Base-by-base conservation (phyloP, 495 filamentous ascomycete species). In the Cercophora scortea region DNA sequence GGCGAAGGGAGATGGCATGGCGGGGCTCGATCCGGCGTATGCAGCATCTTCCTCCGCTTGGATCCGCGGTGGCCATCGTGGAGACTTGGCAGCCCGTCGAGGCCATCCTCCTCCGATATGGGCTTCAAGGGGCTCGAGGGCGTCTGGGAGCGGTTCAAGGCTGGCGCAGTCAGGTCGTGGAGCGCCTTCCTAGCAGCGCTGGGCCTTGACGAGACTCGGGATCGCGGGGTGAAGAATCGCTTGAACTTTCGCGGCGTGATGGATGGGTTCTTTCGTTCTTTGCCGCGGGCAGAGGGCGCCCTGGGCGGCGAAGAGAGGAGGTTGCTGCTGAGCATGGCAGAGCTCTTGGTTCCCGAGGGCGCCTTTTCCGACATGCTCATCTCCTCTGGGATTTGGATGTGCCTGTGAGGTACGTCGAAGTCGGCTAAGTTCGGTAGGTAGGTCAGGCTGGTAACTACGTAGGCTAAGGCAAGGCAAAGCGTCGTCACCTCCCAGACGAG, bases 201-300 rank as follows among this genome's bases (percentile, higher is more conserved):
- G 3, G 56, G 79, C 68, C 60, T 62, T 53, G 59, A 65, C 53
- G 52, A 68, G 58, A 73, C 71, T 42, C 73, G 62, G 32, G 71
- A 66, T 15, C 72, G 78, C 46, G 90, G 90, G 12, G 88, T 92
- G 61, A 95, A 96, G 72, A 96, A 96, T 32, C 82, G 76, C 40
- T 70, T 81, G 60, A 95, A 95, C 48, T 82, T 85, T 49, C 84
- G 73, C 38, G 86, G 86, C 32, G 86, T 90, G 46, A 90, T 74
- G 15, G 77, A 80, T 19, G 77, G 77, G 45, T 72, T 67, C 38
- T 72, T 62, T 51, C 69, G 63, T 59, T 76, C 73, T 56, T 75
- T 76, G 42, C 67, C 64, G 34, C 58, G 64, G 51, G 49, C 57
- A 1, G 60, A 34, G 4, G 61, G 60, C 8, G 52, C 44, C 41